A percentile compares a stretch with the other conserved stretches of the same genome.
These are phyloP conservation scores for Lithohypha guttulata DNA, from an alignment of 2,329 filamentous ascomycete species.

Conservation along the genomic window DNA sequence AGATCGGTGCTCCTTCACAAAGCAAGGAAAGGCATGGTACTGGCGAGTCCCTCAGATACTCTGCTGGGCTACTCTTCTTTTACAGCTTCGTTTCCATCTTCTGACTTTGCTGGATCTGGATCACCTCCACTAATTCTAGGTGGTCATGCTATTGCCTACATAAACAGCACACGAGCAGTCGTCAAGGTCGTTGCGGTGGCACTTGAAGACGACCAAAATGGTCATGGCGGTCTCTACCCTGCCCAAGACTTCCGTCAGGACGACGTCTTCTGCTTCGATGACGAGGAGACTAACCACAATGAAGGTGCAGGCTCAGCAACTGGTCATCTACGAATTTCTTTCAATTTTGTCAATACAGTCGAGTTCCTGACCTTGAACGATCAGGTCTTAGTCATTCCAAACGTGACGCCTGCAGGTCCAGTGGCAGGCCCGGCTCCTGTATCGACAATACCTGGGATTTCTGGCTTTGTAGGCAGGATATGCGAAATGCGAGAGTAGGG, in stretches of 20 bases:
- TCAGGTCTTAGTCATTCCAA: conserved; percentile 50
- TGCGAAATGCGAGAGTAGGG: conserved; percentile 19
- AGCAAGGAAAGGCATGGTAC: conserved; percentile 23
- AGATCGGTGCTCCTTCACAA: conserved; percentile 8
- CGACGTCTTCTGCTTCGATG: conserved; percentile 37
- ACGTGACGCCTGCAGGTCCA: conserved; percentile 40
- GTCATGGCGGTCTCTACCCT: too few relatives aligned
- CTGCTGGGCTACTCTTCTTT: conserved; percentile 15
- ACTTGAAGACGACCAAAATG: conserved; percentile 27
- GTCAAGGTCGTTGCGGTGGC: conserved; percentile 58
- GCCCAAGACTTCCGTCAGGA: conserved; percentile 11
- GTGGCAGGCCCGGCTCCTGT: conserved; percentile 36
- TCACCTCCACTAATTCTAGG: conserved; percentile 46
- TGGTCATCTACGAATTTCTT: conserved; percentile 37
- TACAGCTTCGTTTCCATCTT: conserved; percentile 54
- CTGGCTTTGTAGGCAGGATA: conserved; percentile 48
- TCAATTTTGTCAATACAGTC: conserved; percentile 46
- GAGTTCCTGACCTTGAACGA: conserved; percentile 49
- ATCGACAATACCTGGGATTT: conserved; percentile 42
- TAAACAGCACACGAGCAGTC: conserved; percentile 73
- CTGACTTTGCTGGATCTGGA: conserved; percentile 36
- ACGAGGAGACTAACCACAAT: conserved; percentile 23
- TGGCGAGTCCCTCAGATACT: background rate
- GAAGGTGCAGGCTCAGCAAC: conserved; percentile 19
- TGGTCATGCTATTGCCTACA: conserved; percentile 60